Conservation (phyloP, 768 basidiomycete species). For the Lentinula sp. region DNA sequence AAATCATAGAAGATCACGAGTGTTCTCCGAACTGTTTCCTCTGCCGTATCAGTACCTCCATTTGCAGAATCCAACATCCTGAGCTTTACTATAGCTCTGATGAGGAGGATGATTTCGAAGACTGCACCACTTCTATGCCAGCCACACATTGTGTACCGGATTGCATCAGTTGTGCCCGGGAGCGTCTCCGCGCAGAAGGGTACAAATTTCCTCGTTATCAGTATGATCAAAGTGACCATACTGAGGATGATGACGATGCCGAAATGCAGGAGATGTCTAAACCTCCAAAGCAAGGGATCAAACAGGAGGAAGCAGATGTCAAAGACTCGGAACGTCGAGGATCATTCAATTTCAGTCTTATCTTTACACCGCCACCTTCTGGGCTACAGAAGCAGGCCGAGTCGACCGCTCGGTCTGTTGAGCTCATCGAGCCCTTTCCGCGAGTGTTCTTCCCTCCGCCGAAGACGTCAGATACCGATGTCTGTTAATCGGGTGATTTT, state of each 20-base stretch:
- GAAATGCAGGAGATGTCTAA: not conserved
- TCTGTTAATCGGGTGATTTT: not conserved
- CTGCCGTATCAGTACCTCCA: not conserved
- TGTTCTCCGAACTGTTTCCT: not conserved
- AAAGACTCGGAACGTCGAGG: not conserved
- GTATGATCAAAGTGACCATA: not conserved
- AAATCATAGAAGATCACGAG: not conserved
- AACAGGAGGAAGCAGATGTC: not conserved
- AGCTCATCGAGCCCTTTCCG: not conserved
- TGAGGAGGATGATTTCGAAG: not conserved
- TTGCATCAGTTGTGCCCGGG: not conserved
- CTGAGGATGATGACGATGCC: not conserved
- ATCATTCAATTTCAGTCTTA: not conserved
- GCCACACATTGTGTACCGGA: not conserved
- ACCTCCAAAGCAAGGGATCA: not conserved
- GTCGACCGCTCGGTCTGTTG: not conserved
- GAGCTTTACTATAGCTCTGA: not conserved
- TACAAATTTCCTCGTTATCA: not conserved
- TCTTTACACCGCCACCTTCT: not conserved
- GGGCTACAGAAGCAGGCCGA: not conserved
- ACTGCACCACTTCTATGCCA: not conserved
- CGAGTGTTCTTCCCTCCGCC: constrained; percentile 1
- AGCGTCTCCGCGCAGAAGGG: not conserved
- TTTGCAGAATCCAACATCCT: not conserved
- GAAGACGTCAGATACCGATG: not conserved